phyloP scores from a whole-genome alignment of 176 grass and related monocot genomes.

The Saccharum spontaneum region DNA sequence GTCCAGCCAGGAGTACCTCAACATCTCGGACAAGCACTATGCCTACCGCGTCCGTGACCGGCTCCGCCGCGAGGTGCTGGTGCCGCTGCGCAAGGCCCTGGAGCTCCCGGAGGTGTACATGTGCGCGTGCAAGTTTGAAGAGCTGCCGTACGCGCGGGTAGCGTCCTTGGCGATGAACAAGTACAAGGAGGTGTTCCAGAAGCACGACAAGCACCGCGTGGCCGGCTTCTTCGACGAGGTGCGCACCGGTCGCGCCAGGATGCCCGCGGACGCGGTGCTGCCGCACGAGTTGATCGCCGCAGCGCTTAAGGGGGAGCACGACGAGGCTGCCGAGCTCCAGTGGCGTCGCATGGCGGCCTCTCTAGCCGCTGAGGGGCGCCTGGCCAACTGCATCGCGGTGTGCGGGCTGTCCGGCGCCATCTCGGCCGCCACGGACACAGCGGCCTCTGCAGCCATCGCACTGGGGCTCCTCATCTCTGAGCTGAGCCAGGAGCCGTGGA shows the following conservation, averaged over 20 bases:
- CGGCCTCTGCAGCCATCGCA: conserved; percentile 52
- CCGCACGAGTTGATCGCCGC: background rate
- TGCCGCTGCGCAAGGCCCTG: conserved; percentile 51
- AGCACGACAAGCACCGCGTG: conserved; percentile 1
- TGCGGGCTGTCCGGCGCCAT: conserved; percentile 52
- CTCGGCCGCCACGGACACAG: background rate
- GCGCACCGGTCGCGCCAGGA: background rate
- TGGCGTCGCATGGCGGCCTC: background rate
- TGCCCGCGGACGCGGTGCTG: background rate
- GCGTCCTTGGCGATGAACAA: background rate
- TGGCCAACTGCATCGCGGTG: conserved; percentile 66
- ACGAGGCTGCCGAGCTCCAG: conserved; percentile 12
- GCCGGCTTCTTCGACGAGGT: background rate
- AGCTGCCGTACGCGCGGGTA: background rate
- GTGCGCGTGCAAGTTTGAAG: conserved; percentile 17
- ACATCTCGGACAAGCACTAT: conserved; percentile 47
- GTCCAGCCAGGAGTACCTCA: conserved; percentile 35
- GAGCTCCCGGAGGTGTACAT: conserved; percentile 71
- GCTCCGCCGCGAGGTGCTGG: conserved; percentile 26
- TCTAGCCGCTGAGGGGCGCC: conserved; percentile 30
- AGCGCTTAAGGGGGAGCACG: conserved; percentile 11
- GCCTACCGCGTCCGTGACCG: conserved; percentile 50
- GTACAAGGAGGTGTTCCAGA: conserved; percentile 18
- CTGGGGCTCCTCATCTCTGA: conserved; percentile 67
- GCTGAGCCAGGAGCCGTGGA: conserved; percentile 68